Evolutionary conservation across 306 rosid genomes (phyloP).

Genomic region (Fagus sylvatica): DNA sequence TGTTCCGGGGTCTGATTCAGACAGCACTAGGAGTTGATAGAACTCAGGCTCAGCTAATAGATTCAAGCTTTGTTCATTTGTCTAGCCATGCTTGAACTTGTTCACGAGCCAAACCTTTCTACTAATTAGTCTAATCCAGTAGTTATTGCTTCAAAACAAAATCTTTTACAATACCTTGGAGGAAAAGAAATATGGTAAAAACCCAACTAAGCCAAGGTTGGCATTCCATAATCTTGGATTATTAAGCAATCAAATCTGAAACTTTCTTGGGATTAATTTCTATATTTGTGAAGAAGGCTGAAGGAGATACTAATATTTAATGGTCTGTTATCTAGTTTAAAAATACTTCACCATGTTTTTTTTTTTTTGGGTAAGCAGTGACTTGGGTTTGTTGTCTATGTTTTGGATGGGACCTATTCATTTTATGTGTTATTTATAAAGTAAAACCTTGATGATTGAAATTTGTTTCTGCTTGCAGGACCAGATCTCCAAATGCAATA

Average conservation of each 20-base stretch:
- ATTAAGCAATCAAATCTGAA: background rate
- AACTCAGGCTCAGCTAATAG: background rate
- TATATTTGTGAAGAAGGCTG: background rate
- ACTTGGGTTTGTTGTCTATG: background rate
- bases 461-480: slow-evolving; percentile 42
- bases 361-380: background rate
- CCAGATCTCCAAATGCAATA: slow-evolving; percentile 49
- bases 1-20: background rate
- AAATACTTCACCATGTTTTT: background rate
- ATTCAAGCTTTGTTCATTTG: background rate
- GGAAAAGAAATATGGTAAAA: no score
- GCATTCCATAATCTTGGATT: background rate
- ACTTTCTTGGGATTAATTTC: background rate
- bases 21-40: background rate
- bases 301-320: background rate
- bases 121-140: background rate
- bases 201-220: background rate
- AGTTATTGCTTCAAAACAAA: background rate
- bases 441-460: slow-evolving; percentile 6
- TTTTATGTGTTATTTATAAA: background rate
- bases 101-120: background rate
- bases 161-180: background rate
- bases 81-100: no score
- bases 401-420: background rate
- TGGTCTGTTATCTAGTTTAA: background rate